These are phyloP conservation scores for Streptanthus diversifolius DNA, from an alignment of 345 rosid species.

Conservation along the genomic window DNA sequence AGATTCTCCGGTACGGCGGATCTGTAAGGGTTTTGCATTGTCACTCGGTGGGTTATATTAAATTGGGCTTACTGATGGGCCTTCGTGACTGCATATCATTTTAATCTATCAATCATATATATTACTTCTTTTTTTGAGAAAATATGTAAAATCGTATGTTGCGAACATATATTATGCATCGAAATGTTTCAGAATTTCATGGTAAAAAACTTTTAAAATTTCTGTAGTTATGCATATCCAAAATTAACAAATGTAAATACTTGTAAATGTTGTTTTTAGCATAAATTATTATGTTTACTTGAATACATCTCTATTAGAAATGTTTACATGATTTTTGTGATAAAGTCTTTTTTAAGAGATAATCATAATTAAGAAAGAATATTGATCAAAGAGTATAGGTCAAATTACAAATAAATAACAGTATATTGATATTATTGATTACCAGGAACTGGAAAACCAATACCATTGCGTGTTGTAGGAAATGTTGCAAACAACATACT, in stretches of 20 bases:
- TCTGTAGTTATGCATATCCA: neutral
- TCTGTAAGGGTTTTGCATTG: no score
- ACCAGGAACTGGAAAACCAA: conserved; percentile 72
- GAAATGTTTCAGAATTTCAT: no score
- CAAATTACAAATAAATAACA: neutral
- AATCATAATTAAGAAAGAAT: neutral
- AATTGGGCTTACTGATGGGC: no score
- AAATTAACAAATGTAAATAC: neutral
- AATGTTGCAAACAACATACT: conserved; percentile 80
- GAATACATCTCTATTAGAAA: neutral
- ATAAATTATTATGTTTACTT: neutral
- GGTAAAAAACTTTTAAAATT: no score
- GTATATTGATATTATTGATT: conserved; percentile 28
- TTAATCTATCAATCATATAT: no score
- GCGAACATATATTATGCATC: no score
- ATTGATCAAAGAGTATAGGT: neutral
- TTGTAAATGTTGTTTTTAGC: neutral
- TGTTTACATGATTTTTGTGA: neutral
- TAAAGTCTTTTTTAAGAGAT: neutral
- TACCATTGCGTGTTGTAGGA: conserved; percentile 84
- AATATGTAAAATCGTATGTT: no score
- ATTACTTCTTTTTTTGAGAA: no score
- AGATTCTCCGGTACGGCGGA: no score
- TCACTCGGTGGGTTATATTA: no score
- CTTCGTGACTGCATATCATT: no score